These are phyloP conservation scores for Hymenoscyphus linearis DNA, from an alignment of 2,329 filamentous ascomycete genomes.

Conservation along the genomic window DNA sequence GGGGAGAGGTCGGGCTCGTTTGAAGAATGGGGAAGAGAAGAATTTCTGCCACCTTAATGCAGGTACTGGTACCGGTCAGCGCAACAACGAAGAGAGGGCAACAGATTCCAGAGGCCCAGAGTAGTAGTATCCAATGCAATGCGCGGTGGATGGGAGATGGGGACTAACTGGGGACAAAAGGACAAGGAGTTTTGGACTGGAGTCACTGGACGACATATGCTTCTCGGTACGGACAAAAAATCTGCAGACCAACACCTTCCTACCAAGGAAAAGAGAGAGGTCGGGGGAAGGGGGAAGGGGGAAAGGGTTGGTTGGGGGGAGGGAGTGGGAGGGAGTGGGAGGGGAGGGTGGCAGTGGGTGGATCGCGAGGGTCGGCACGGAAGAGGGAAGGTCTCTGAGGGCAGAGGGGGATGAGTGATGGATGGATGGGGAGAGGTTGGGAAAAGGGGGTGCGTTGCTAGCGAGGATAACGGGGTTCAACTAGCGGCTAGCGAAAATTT, in stretches of 20 bases:
- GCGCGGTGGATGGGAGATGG: conserved; percentile 8
- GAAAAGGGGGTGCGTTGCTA: not conserved
- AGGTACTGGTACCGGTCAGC: conserved; percentile 31
- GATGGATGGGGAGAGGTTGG: conserved; percentile 4
- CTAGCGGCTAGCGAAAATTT: not conserved
- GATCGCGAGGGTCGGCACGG: conserved; percentile 15
- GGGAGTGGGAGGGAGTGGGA: not conserved
- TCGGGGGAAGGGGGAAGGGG: conserved; percentile 19
- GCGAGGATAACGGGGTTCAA: not conserved
- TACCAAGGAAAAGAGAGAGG: conserved; percentile 24
- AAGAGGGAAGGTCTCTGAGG: conserved; percentile 14
- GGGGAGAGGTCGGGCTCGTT: conserved; percentile 10
- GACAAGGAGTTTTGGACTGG: conserved; percentile 2
- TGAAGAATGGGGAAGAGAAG: conserved; percentile 23
- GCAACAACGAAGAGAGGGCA: conserved; percentile 25
- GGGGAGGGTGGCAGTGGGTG: not conserved
- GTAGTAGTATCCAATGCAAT: conserved; percentile 13
- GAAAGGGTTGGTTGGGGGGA: too few species aligned
- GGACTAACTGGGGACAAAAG: not conserved
- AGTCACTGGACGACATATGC: too few species aligned
- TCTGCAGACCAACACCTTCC: conserved; percentile 23
- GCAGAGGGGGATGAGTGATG: conserved; percentile 12
- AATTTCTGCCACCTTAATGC: conserved; percentile 32
- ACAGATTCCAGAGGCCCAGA: conserved; percentile 8
- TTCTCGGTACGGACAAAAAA: conserved; percentile 11